Evolutionary conservation across 164 flowering plant genomes (phyloP), one percentile per base, ranked within the genome.

Genomic region (Brasenia schreberi): DNA sequence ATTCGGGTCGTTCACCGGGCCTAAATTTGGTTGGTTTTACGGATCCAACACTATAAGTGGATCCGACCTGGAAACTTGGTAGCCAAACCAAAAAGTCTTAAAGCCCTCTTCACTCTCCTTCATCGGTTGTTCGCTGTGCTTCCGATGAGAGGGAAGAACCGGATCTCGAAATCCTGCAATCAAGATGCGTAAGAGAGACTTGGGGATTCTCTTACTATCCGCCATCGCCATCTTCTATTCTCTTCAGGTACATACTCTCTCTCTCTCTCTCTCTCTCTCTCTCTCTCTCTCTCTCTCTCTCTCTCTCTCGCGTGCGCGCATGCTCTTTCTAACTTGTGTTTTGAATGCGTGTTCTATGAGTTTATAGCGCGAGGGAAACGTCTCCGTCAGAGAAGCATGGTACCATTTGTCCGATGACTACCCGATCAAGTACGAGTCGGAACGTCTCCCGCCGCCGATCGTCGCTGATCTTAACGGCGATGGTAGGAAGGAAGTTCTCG

Each of bases 191-290:
- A 94, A 91, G 77, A 88, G 97, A 65, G 98, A 94, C 72, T 81
- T 94, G 66, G 96, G 90, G 11, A 91, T 94, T 61, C 86, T 94
- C 39, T 85, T 91, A 79, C 90, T 94, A 69, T 81, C 84, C 19
- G 95, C 97, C 44, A 89, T 94, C 80, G 98, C 97, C 33, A 85
- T 94, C 10, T 94, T 94, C 89, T 94, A 89, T 88, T 89, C 98
- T 69, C 96, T 94, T 65, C 98, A 91, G 91, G 39, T 33, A 33
- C 2, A 23, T 2, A 23, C 27, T 23, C 27, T 0, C 27, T 23
- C 4, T 89, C 59, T 5, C 43, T 18, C 42, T 5, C 65, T 42
- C 17, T 19, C 39, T 19, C 65, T 10, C 65, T 63, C 17, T 60
- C 18, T n/a, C 23, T 17, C 19, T 60, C 23, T 17, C 23, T 17